A percentile compares a stretch with the other conserved stretches of the same genome.
phyloP scores from a whole-genome alignment of 805 yeast species.

The Metschnikowia chrysomelidarum region DNA sequence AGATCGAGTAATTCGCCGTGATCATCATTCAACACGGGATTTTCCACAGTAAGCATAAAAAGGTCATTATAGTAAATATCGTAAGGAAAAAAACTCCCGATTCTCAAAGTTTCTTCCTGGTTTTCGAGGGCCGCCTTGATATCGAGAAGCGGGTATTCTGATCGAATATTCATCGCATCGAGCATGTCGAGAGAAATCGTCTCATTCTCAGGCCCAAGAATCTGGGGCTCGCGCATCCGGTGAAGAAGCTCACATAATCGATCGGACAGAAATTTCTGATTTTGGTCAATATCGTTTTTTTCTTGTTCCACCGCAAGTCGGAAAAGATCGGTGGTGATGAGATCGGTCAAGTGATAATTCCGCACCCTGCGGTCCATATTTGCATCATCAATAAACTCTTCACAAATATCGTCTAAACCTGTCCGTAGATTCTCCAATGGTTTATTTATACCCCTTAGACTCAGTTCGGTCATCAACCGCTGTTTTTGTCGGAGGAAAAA shows the following conservation, averaged over 20 bases:
- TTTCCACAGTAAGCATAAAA: conserved; percentile 32
- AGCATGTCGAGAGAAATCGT: not conserved
- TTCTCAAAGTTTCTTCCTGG: conserved; percentile 4
- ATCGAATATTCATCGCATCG: not conserved
- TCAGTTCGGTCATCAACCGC: conserved; percentile 26
- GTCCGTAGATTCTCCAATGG: conserved; percentile 19
- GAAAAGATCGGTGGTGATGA: conserved; percentile 30
- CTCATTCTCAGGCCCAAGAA: not conserved
- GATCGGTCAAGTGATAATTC: conserved; percentile 33
- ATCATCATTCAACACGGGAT: conserved; percentile 21
- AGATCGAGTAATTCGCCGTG: conserved; percentile 25
- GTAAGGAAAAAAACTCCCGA: conserved; percentile 25
- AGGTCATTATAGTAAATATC: conserved; percentile 29
- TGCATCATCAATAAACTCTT: conserved; percentile 4
- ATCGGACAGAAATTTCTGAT: not conserved
- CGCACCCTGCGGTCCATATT: conserved; percentile 16
- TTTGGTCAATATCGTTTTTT: not conserved
- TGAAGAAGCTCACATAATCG: conserved; percentile 4
- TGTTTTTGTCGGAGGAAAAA: conserved; percentile 28
- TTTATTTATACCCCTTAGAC: conserved; percentile 23
- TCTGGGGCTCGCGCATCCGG: conserved; percentile 1
- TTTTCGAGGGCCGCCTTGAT: conserved; percentile 4
- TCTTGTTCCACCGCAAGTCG: conserved; percentile 20
- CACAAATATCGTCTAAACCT: conserved; percentile 13
- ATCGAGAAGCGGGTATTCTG: not conserved